Percentiles rank a stretch among this genome's conserved stretches.
Evolutionary conservation across 176 grass and related monocot genomes (phyloP).

Genomic region (Saccharum spontaneum): DNA sequence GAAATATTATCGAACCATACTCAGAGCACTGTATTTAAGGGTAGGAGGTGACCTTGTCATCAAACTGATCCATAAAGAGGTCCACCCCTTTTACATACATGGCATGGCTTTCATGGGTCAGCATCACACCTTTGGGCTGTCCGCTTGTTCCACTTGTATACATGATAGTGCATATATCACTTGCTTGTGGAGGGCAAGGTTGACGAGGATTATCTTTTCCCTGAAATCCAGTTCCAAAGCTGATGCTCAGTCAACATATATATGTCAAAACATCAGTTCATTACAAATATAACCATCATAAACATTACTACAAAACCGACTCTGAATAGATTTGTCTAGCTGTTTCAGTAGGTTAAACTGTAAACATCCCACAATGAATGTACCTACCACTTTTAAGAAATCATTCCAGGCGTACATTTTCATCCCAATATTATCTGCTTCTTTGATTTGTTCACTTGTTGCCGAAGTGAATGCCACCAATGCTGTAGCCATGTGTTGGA

Average conservation of each 20-base stretch:
- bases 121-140: conserved; percentile 85
- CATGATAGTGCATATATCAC: conserved; percentile 94
- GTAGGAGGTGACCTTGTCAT: conserved; percentile 70
- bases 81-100: conserved; percentile 68
- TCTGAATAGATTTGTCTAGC: conserved; percentile 20
- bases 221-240: conserved; percentile 45
- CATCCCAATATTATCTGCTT: conserved; percentile 41
- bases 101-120: conserved; percentile 76
- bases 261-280: conserved; percentile 16
- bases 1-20: not conserved
- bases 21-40: not conserved
- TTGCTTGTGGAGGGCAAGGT: conserved; percentile 58
- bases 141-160: conserved; percentile 99
- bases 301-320: conserved; percentile 18
- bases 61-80: conserved; percentile 88
- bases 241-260: conserved; percentile 34
- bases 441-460: conserved; percentile 59
- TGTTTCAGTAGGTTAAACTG: conserved; percentile 28
- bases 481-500: conserved; percentile 47
- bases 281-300: conserved; percentile 18
- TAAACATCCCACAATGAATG: conserved; percentile 11
- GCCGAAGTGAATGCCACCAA: conserved; percentile 71
- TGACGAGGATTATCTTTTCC: conserved; percentile 68
- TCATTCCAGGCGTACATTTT: conserved; percentile 81
- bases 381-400: conserved; percentile 71